Evolutionary conservation across 2,329 filamentous ascomycete species (phyloP).

Genomic region (Trichoderma sp.): DNA sequence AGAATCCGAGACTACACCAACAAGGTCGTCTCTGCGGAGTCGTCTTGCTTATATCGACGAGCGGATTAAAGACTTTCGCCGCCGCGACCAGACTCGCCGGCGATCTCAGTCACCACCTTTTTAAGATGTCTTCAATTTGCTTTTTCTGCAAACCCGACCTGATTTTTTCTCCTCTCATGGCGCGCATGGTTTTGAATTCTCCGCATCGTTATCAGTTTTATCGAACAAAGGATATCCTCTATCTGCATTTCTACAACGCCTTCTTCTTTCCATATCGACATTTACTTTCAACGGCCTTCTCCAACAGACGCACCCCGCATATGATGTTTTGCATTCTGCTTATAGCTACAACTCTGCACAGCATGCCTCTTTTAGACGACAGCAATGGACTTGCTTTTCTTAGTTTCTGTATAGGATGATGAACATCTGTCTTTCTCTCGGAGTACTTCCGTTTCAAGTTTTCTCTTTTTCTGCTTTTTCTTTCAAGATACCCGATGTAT

Average conservation of each 20-base stretch:
- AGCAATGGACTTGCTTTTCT: background rate
- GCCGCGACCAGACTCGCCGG: conserved; percentile 46
- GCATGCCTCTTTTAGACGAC: conserved; percentile 14
- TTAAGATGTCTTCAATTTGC: background rate
- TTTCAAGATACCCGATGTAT: conserved; percentile 22
- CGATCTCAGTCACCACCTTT: conserved; percentile 53
- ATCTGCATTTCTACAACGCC: background rate
- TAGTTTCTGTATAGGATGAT: background rate
- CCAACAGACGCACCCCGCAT: background rate
- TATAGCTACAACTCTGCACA: background rate
- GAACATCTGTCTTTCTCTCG: background rate
- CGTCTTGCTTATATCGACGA: conserved; percentile 63
- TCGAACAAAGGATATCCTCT: background rate
- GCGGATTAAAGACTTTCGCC: conserved; percentile 59
- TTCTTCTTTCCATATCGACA: background rate
- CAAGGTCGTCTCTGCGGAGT: conserved; percentile 50
- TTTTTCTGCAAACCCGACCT: conserved; percentile 40
- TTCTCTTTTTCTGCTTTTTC: background rate
- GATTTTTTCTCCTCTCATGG: conserved; percentile 29
- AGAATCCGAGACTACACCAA: conserved; percentile 42
- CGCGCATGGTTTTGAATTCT: conserved; percentile 25
- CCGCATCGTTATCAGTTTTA: background rate
- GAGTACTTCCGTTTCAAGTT: background rate
- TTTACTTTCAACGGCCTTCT: background rate
- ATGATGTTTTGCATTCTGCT: background rate